These are phyloP conservation scores for Diaporthe sp. DNA, from an alignment of 2,329 filamentous ascomycete genomes.

Conservation along the genomic window DNA sequence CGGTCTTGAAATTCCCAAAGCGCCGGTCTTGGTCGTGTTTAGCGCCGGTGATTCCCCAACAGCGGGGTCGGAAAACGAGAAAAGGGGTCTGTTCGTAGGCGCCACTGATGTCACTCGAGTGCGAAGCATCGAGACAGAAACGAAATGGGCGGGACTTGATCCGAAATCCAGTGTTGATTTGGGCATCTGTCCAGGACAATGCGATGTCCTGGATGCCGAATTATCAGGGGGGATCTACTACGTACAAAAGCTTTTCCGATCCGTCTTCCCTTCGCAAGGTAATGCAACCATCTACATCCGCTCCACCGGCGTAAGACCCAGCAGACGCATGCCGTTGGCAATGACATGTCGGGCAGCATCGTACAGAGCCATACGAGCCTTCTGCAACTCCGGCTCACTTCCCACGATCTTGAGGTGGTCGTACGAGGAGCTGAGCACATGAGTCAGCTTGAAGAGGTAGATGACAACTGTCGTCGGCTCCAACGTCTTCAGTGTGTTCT, in stretches of 20 bases:
- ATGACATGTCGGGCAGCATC: conserved; percentile 81
- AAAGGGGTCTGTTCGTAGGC: neutral
- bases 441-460: conserved; percentile 90
- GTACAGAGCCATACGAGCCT: conserved; percentile 83
- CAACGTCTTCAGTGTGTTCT: conserved; percentile 86
- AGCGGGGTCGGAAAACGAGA: neutral
- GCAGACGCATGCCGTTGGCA: conserved; percentile 84
- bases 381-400: conserved; percentile 79
- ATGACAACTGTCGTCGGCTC: conserved; percentile 70
- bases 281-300: conserved; percentile 50
- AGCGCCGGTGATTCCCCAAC: conserved; percentile 13
- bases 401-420: conserved; percentile 87
- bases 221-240: conserved; percentile 1
- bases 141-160: neutral
- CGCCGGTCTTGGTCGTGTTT: conserved; percentile 7
- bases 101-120: neutral
- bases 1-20: conserved; percentile 25
- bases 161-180: neutral
- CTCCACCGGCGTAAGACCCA: conserved; percentile 85
- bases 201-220: neutral
- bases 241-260: neutral
- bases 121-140: neutral
- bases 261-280: neutral
- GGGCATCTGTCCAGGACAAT: neutral
- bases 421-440: conserved; percentile 84